Percentiles rank a stretch among this genome's conserved stretches.
These are phyloP conservation scores for Psilocybe sp. DNA, from an alignment of 768 basidiomycete species.

Conservation along the genomic window DNA sequence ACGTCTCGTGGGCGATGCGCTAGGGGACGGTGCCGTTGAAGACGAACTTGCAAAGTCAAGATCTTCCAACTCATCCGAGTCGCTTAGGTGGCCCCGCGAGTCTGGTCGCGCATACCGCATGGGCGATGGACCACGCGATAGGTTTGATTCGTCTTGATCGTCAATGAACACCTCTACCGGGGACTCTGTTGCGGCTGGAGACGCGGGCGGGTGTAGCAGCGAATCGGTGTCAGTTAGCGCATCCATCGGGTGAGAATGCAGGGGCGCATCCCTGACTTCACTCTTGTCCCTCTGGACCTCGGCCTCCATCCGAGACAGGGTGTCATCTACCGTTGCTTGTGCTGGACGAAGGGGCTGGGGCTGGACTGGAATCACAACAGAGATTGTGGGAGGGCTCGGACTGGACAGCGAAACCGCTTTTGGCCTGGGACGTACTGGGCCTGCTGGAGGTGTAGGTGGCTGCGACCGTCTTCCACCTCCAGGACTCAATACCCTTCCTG, in stretches of 20 bases:
- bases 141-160: slow-evolving; percentile 16
- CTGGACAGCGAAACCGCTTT: slow-evolving; percentile 5
- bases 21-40: background rate
- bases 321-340: background rate
- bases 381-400: background rate
- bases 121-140: slow-evolving; percentile 29
- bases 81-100: slow-evolving; percentile 22
- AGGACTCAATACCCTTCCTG: background rate
- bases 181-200: slow-evolving; percentile 5
- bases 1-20: slow-evolving; percentile 9
- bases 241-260: slow-evolving; percentile 14
- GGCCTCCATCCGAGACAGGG: background rate
- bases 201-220: slow-evolving; percentile 2
- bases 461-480: slow-evolving; percentile 9
- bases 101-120: slow-evolving; percentile 32
- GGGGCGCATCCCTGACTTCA: slow-evolving; percentile 9
- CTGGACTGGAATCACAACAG: background rate
- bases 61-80: slow-evolving; percentile 8
- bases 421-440: slow-evolving; percentile 8
- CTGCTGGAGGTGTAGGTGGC: slow-evolving; percentile 13
- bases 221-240: slow-evolving; percentile 11
- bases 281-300: background rate
- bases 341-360: background rate
- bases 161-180: slow-evolving; percentile 22
- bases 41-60: slow-evolving; percentile 4